phyloP scores from a whole-genome alignment of 78 protist genomes.

The Trichosphaerium sp. region DNA sequence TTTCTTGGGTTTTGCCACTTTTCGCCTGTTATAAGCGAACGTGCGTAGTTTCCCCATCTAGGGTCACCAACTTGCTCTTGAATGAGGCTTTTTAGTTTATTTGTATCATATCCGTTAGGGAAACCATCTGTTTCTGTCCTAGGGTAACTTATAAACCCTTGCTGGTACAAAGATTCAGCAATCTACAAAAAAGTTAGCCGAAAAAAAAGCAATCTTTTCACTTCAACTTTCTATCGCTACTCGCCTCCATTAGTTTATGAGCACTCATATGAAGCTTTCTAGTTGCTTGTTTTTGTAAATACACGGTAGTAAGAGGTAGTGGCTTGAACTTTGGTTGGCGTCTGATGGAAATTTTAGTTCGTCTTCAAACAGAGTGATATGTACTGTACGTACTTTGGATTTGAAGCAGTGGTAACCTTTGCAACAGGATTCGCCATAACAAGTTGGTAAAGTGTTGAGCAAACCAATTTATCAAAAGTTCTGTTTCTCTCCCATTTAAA shows the following conservation, averaged over 20 bases:
- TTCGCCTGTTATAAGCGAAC: conserved; percentile 7
- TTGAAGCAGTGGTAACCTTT: not conserved
- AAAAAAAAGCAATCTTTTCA: conserved; percentile 11
- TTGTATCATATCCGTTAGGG: conserved; percentile 46
- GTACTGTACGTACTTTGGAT: not conserved
- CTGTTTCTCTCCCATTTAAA: conserved; percentile 59
- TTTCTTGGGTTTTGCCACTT: conserved; percentile 64
- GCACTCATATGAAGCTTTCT: conserved; percentile 22
- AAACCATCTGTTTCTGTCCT: conserved; percentile 96
- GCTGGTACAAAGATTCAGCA: conserved; percentile 84
- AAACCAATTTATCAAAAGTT: conserved; percentile 37
- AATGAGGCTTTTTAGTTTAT: conserved; percentile 38
- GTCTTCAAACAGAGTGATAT: not conserved
- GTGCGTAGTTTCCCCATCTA: conserved; percentile 65
- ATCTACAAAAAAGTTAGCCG: not conserved
- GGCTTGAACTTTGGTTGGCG: not conserved
- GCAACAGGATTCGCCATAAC: not conserved
- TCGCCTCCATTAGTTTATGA: conserved; percentile 15
- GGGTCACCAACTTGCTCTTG: conserved; percentile 14
- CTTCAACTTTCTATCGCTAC: conserved; percentile 9
- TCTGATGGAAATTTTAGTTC: not conserved
- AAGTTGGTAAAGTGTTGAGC: not conserved
- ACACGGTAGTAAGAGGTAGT: not conserved
- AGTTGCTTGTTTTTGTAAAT: conserved; percentile 11
- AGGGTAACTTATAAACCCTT: conserved; percentile 89